A percentile compares a stretch with the other conserved stretches of the same genome.
Evolutionary conservation across 2,329 filamentous ascomycete genomes (phyloP).

Genomic region (Fusarium sororula): DNA sequence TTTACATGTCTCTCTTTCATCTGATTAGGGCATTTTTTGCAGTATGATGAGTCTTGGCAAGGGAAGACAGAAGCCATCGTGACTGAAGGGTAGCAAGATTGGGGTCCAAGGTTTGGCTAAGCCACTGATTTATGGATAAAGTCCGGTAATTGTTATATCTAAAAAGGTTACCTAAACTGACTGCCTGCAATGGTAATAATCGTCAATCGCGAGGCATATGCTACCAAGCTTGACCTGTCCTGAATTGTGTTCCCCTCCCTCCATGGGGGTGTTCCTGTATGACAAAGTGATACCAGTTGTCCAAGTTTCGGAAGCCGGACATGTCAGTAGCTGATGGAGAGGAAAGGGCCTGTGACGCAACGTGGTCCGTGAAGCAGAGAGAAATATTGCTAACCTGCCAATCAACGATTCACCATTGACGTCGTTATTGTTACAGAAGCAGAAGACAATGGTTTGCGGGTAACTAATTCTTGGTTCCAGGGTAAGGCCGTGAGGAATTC

Average conservation of each 20-base stretch:
- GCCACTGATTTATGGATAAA: slow-evolving; percentile 3
- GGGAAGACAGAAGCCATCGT: neutral
- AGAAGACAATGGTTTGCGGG: neutral
- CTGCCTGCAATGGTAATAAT: neutral
- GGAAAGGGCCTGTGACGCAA: slow-evolving; percentile 4
- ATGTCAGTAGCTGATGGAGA: neutral
- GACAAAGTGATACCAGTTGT: slow-evolving; percentile 13
- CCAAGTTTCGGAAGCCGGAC: slow-evolving; percentile 2
- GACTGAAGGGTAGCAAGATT: slow-evolving; percentile 2
- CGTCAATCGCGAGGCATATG: neutral
- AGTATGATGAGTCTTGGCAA: slow-evolving; percentile 5
- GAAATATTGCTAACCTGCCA: neutral
- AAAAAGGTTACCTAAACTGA: neutral
- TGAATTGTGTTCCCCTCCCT: neutral
- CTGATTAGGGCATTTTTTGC: neutral
- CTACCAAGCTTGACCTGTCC: neutral
- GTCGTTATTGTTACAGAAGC: neutral
- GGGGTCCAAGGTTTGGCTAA: neutral
- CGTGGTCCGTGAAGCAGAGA: neutral
- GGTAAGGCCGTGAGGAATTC: neutral
- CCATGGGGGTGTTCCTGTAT: neutral
- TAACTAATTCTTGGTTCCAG: neutral
- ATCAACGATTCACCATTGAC: neutral
- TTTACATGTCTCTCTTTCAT: slow-evolving; percentile 12
- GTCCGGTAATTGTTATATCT: neutral